Conservation (phyloP, 768 basidiomycete species). For the Tulasnella sp. region DNA sequence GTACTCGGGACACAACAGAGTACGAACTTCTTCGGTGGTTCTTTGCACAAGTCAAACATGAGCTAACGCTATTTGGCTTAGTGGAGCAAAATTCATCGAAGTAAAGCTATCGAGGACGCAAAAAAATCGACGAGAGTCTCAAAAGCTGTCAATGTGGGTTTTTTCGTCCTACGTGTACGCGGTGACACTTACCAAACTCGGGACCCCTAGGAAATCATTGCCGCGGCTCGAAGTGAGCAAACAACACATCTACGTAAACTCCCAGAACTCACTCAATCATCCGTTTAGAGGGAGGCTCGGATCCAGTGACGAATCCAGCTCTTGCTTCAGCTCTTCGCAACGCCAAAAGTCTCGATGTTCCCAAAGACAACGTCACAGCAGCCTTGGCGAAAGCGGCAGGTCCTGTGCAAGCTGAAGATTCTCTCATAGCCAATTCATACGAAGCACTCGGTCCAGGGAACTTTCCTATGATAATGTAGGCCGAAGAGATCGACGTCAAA, state of each 20-base stretch:
- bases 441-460: conserved; percentile 23
- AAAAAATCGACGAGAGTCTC: conserved; percentile 24
- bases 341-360: conserved; percentile 21
- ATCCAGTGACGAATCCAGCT: conserved; percentile 11
- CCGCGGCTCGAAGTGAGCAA: conserved; percentile 21
- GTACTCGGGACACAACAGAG: conserved; percentile 24
- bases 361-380: conserved; percentile 25
- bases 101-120: conserved; percentile 21
- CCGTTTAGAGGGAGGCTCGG: conserved; percentile 6
- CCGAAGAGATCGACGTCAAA: too few relatives aligned
- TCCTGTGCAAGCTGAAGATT: conserved; percentile 9
- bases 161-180: neutral
- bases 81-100: conserved; percentile 26
- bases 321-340: conserved; percentile 20
- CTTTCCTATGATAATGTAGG: conserved; percentile 25
- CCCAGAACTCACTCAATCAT: neutral
- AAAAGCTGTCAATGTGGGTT: conserved; percentile 22
- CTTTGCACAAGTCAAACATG: neutral
- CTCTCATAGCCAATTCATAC: conserved; percentile 5
- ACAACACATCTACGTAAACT: neutral
- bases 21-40: neutral
- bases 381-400: conserved; percentile 18
- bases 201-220: conserved; percentile 24
- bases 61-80: neutral
- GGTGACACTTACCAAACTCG: neutral